Evolutionary conservation across 352 stramenopile species (phyloP), one percentile per base, ranked within the genome.

Genomic region (Plasmopara muralis): DNA sequence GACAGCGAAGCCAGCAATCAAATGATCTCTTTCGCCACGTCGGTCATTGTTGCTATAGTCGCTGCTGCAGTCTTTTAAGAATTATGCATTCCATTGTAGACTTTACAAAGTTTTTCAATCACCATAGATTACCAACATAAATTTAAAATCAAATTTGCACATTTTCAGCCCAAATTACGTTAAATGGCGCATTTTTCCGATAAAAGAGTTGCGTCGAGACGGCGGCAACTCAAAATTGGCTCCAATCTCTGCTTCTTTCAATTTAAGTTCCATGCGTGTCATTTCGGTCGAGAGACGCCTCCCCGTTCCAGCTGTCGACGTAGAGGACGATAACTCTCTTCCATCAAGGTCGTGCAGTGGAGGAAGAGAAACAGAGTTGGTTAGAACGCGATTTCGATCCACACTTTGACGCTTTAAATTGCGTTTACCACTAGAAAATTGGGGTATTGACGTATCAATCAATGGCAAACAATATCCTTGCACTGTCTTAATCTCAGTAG

Each of bases 171-270:
- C 16, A 18, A 14, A 35, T 64, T 20, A 69, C n/a, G 49, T 53
- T 14, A 57, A 43, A 14, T 55, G 54, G 1, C 59, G 50, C 15
- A 50, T 46, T 14, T 41, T 58, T 35, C 58, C 58, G 2, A 62
- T 16, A 16, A 71, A 55, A 4, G 49, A 70, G 1, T 48, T 66
- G n/a, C 55, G 57, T 41, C 53, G 54, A 35, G 56, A 64, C 15
- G 55, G 50, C 14, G 38, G 55, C 0, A 43, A 44, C 9, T 66
- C 50, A 16, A 86, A 77, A 1, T 83, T 67, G 49, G 80, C 74
- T 43, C 68, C 70, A 9, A 85, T 60, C 33, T 72, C 62, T 0
- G 66, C 60, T 20, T 89, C 73, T 28, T 84, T 89, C 12, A 86
- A 46, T 30, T 76, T 86, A 4, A 86, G 61, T 45, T 86, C 65